Base-by-base conservation (phyloP, 805 yeast genomes). In the Komagataella pastoris region DNA sequence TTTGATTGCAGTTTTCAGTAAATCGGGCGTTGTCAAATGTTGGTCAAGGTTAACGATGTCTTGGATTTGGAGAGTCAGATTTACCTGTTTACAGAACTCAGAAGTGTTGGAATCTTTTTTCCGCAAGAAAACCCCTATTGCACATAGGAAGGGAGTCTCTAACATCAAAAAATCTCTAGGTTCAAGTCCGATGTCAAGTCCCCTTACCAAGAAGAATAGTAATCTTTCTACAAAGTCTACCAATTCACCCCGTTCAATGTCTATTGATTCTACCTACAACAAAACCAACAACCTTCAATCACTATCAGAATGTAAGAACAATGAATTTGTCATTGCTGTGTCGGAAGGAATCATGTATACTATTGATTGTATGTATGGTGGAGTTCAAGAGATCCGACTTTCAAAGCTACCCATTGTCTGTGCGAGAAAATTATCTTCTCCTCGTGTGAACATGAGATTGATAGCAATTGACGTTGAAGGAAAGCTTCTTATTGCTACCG, bases 381-480 rank as follows among this genome's bases (percentile, higher is more conserved):
- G 66, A 0, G 50, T 73, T 7, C 66, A 58, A n/a, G 65, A 62
- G 46, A 62, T 68, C 6, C 52, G 56, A n/a, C 46, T 74, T 8
- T 62, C 70, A 1, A 51, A 57, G 14, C 54, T 61, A 1, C 61
- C 67, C 18, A 59, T 84, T n/a, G 68, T 71, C 1, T 69, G 79
- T 2, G 81, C 83, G 52, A 75, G 74, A 50, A 76, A 76, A 54
- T 62, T 88, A 8, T 61, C 74, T 2, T 82, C 95, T 0, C 88
- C 95, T 3, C 72, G 93, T 61, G 82, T 86, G 23, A 82, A 79
- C 58, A 93, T 86, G 61, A 70, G 90, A 54, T 66, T 87, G 30
- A 79, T 87, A 1, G 76, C 81, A 53, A 71, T 75, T 48, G 66
- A 76, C 3, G 66, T 65, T 10, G 71, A 71, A 49, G 79, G 77